Conservation (phyloP, 495 filamentous ascomycete genomes). For the Aspergillus ellipticus region DNA sequence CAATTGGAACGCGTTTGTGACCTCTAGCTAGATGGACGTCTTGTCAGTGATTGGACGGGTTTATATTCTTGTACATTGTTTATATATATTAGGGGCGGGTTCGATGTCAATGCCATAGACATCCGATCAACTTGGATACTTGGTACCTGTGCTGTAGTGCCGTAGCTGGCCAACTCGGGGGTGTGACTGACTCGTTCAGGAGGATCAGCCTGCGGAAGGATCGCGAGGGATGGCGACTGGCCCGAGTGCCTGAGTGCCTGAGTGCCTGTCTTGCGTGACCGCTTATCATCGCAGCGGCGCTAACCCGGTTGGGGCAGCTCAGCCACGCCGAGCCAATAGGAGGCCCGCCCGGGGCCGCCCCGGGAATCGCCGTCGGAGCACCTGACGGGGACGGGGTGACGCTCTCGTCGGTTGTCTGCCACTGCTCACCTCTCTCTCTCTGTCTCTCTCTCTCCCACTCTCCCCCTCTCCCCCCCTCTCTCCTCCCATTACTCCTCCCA, state of each 20-base stretch:
- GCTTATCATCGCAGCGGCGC: too few species aligned
- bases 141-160: too few species aligned
- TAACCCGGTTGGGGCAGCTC: too few species aligned
- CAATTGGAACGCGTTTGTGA: slow-evolving; percentile 48
- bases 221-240: not conserved
- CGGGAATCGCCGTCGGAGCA: not conserved
- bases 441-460: slow-evolving; percentile 4
- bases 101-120: not conserved
- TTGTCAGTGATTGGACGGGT: not conserved
- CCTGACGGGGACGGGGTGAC: too few species aligned
- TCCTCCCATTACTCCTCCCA: not conserved
- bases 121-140: too few species aligned
- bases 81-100: too few species aligned
- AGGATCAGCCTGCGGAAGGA: too few species aligned
- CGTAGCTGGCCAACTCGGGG: too few species aligned
- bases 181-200: too few species aligned
- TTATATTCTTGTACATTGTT: not conserved
- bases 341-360: too few species aligned
- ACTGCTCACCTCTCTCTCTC: slow-evolving; percentile 4
- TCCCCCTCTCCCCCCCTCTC: not conserved
- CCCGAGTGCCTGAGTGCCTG: not conserved
- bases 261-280: not conserved
- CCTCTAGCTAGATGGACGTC: slow-evolving; percentile 23
- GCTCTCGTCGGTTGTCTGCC: slow-evolving; percentile 1
- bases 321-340: too few species aligned